Percentiles rank a stretch among this genome's conserved stretches.
Conservation (phyloP, 345 rosid species). For the Citrus sp. region DNA sequence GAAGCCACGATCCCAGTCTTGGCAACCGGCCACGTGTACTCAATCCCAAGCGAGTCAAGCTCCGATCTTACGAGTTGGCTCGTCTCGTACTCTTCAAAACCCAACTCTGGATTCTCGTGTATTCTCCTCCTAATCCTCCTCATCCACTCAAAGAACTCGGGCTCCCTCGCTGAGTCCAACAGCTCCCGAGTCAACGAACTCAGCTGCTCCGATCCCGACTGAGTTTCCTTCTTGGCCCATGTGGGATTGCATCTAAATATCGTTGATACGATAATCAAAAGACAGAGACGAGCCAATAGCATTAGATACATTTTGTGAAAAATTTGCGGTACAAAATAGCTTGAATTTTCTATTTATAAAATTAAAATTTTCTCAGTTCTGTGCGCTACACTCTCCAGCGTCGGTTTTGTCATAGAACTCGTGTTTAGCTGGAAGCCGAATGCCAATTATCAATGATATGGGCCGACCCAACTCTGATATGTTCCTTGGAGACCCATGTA, state of each 20-base stretch:
- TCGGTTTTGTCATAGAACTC: too few species aligned
- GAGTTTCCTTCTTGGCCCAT: background rate
- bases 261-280: background rate
- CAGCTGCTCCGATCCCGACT: slow-evolving; percentile 11
- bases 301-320: background rate
- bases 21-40: slow-evolving; percentile 49
- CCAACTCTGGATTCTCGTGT: slow-evolving; percentile 52
- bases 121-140: slow-evolving; percentile 36
- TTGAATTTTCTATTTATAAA: too few species aligned
- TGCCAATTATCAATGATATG: too few species aligned
- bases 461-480: too few species aligned
- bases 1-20: slow-evolving; percentile 50
- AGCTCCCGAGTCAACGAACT: slow-evolving; percentile 24
- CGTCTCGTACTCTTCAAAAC: slow-evolving; percentile 46
- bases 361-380: too few species aligned
- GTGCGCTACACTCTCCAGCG: too few species aligned
- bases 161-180: slow-evolving; percentile 33
- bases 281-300: background rate
- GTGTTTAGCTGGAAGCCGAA: too few species aligned
- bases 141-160: slow-evolving; percentile 43
- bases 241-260: background rate
- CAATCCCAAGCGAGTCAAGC: slow-evolving; percentile 39
- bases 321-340: too few species aligned
- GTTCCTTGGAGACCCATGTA: too few species aligned
- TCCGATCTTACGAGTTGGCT: slow-evolving; percentile 39